Percentiles rank a stretch among this genome's conserved stretches.
Conservation (phyloP, 768 basidiomycete genomes). For the Boletus reticulatus region DNA sequence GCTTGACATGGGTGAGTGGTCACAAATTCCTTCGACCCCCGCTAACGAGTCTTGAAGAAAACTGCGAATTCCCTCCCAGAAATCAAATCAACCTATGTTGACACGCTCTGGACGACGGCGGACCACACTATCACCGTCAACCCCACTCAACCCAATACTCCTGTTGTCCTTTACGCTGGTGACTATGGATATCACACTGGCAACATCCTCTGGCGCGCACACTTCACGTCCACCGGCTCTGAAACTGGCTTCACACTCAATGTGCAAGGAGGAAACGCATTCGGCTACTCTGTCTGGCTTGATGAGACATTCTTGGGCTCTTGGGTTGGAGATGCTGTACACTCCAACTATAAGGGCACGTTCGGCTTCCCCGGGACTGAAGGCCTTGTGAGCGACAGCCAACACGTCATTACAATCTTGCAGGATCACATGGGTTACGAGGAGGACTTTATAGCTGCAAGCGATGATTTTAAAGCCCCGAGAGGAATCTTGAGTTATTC, state of each 20-base stretch:
- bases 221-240: conserved; percentile 45
- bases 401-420: conserved; percentile 47
- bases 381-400: conserved; percentile 22
- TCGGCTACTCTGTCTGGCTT: conserved; percentile 51
- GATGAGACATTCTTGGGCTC: conserved; percentile 48
- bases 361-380: conserved; percentile 10
- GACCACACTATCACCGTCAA: conserved; percentile 42
- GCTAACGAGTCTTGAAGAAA: conserved; percentile 18
- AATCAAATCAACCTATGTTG: conserved; percentile 38
- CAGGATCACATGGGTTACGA: conserved; percentile 58
- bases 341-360: conserved; percentile 12
- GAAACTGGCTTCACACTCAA: conserved; percentile 43
- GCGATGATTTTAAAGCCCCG: conserved; percentile 47
- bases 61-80: conserved; percentile 33
- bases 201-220: conserved; percentile 51
- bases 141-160: conserved; percentile 35
- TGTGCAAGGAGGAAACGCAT: conserved; percentile 45
- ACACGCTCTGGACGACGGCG: conserved; percentile 43
- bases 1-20: conserved; percentile 16
- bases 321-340: conserved; percentile 18
- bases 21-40: not conserved
- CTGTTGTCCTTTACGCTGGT: conserved; percentile 45
- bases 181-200: conserved; percentile 54
- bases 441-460: conserved; percentile 41
- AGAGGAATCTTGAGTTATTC: conserved; percentile 48